phyloP scores from a whole-genome alignment of 169 alveolate species.

The Plasmodium berghei region DNA sequence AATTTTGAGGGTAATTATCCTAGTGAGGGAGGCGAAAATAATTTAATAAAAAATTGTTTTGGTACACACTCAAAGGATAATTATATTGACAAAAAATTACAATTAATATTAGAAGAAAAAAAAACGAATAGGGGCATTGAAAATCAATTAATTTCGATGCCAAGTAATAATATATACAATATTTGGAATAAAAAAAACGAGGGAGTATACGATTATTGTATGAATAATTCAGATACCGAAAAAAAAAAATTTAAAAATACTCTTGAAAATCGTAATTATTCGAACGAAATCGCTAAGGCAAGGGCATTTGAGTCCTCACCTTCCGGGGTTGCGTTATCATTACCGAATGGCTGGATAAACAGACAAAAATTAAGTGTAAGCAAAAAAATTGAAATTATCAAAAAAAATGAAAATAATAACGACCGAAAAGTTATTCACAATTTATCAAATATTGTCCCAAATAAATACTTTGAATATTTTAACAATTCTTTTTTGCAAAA shows the following conservation, averaged over 20 bases:
- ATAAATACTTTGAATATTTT: conserved; percentile 1
- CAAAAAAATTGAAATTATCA: conserved; percentile 64
- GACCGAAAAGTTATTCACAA: conserved; percentile 29
- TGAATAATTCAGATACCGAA: too few species aligned
- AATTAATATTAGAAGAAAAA: not conserved
- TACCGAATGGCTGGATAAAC: conserved; percentile 5
- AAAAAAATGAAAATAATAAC: conserved; percentile 25
- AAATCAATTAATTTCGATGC: conserved; percentile 4
- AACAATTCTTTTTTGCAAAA: not conserved
- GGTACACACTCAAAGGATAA: conserved; percentile 10
- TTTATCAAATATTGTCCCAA: not conserved
- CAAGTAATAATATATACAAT: conserved; percentile 7
- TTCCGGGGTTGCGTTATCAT: conserved; percentile 2
- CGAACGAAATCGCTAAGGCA: too few species aligned
- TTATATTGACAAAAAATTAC: not conserved
- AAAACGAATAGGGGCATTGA: not conserved
- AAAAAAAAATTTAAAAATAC: too few species aligned
- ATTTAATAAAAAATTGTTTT: conserved; percentile 10
- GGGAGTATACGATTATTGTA: too few species aligned
- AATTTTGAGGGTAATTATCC: not conserved
- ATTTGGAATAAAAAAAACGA: too few species aligned
- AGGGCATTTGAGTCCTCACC: not conserved
- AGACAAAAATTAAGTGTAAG: conserved; percentile 64
- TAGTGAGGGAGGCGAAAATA: not conserved
- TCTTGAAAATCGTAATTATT: too few species aligned